phyloP scores from a whole-genome alignment of 345 rosid genomes.

The Chamaenerion angustifolium region DNA sequence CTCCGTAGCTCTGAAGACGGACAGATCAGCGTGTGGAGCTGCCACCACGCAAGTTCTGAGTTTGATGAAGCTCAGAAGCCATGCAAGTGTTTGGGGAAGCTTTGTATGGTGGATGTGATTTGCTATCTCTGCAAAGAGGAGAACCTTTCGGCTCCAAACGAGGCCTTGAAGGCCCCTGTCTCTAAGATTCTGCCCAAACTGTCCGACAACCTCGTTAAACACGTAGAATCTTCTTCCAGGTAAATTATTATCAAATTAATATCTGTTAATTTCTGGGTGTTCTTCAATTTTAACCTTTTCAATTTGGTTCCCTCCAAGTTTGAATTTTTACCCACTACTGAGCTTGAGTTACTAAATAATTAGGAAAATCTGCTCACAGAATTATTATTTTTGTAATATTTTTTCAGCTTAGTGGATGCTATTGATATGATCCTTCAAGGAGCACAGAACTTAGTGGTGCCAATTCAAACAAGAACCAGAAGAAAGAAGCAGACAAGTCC shows the following conservation, averaged over 20 bases:
- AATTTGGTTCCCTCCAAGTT: background rate
- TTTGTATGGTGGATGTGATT: conserved; percentile 80
- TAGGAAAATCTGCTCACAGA: background rate
- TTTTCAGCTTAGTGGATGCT: conserved; percentile 60
- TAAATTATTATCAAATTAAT: conserved; percentile 7
- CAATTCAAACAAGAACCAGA: conserved; percentile 33
- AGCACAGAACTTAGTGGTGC: conserved; percentile 76
- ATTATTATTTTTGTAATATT: background rate
- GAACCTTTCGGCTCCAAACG: conserved; percentile 31
- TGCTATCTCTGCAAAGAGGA: conserved; percentile 54
- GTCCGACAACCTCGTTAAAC: conserved; percentile 26
- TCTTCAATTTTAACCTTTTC: background rate
- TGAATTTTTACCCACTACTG: background rate
- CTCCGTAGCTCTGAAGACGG: conserved; percentile 48
- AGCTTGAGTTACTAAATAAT: background rate
- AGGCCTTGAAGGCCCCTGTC: conserved; percentile 45
- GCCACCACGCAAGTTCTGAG: conserved; percentile 21
- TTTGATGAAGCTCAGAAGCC: too few relatives aligned
- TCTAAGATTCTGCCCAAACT: conserved; percentile 46
- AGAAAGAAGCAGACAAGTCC: conserved; percentile 32
- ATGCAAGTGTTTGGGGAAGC: conserved; percentile 73
- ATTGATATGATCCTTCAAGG: conserved; percentile 70
- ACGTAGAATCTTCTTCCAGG: conserved; percentile 64
- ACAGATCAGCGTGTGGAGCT: conserved; percentile 68
- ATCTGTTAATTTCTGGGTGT: background rate